A percentile compares a stretch with the other conserved stretches of the same genome.
Conservation (phyloP, 192 early-diverging fungal species). For the Gamsiella multidivaricata region DNA sequence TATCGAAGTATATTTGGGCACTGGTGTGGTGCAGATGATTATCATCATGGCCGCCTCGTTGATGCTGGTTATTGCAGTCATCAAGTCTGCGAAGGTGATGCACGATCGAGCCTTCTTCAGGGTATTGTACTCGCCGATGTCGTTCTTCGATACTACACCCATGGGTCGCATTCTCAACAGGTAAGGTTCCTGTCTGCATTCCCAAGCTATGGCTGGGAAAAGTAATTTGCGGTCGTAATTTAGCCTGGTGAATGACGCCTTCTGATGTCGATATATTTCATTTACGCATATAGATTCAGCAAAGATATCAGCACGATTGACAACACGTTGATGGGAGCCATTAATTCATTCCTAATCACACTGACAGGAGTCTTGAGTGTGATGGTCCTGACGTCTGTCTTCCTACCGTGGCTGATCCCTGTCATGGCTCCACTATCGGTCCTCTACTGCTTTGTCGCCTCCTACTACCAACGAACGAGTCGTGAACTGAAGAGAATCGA, state of each 20-base stretch:
- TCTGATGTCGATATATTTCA: no score
- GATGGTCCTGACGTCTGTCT: conserved; percentile 60
- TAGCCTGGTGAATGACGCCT: no score
- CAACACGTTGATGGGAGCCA: conserved; percentile 59
- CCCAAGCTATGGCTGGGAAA: neutral
- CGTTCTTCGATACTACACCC: conserved; percentile 75
- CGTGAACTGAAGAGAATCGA: conserved; percentile 77
- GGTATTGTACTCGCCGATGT: conserved; percentile 69
- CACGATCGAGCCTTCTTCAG: conserved; percentile 75
- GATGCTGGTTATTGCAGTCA: conserved; percentile 37
- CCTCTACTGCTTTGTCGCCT: conserved; percentile 65
- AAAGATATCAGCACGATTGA: conserved; percentile 88
- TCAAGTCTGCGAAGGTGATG: conserved; percentile 68
- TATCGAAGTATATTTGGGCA: conserved; percentile 41
- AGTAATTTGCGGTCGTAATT: no score
- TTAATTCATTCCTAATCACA: conserved; percentile 63
- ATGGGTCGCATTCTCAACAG: conserved; percentile 79
- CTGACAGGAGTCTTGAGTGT: conserved; percentile 63
- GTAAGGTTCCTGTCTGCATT: conserved; percentile 18
- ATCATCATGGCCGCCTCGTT: conserved; percentile 34
- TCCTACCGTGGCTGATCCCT: conserved; percentile 59
- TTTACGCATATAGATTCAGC: conserved; percentile 79
- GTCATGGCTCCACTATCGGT: conserved; percentile 61
- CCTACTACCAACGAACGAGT: conserved; percentile 65
- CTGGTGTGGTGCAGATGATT: conserved; percentile 28